Base-by-base conservation (phyloP, 345 rosid genomes). In the Dipteronia sinensis region DNA sequence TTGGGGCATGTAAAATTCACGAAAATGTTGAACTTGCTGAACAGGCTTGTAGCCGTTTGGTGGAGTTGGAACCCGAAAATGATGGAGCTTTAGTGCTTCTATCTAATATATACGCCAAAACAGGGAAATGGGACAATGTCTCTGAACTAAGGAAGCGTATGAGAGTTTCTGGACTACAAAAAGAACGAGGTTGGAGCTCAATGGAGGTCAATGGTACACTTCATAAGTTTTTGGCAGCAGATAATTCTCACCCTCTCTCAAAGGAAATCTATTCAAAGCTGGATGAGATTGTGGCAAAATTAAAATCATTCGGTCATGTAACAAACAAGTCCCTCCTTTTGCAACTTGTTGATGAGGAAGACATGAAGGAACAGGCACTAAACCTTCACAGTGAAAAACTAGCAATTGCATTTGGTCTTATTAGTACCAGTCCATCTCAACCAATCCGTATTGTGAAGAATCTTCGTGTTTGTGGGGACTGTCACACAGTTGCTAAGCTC, bases 151-250 rank as follows among this genome's bases (percentile, higher is more conserved):
- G 94, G 80, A 90, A 85, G 78, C 85, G 67, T 15, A 93, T 93
- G 93, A 90, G 88, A 90, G 87, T 81, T 47, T 76, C 82, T 20
- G 94, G 94, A 80, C 58, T 91, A 1, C 87, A 86, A 83, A 93
- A 93, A 86, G 89, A 88, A 67, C 91, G 84, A 10, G 97, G 97
- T 46, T 91, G 93, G 73, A 93, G 97, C 86, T 83, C 92, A 27
- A 86, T 93, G n/a, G 94, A 91, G 87, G 88, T 86, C 4, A 79
- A 90, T 82, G 92, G 94, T 9, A 67, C 20, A 62, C 79, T 90
- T 25, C 93, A 93, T 46, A 89, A 89, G 86, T 93, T 90, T 78
- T 79, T 88, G 13, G 90, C 86, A 10, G 95, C 90, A 70, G 97
- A 91, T 69, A 81, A 84, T 42, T 65, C 85, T 10, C 93, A 89